phyloP scores from a whole-genome alignment of 2,329 filamentous ascomycete genomes.

The Colletotrichum plurivorum region DNA sequence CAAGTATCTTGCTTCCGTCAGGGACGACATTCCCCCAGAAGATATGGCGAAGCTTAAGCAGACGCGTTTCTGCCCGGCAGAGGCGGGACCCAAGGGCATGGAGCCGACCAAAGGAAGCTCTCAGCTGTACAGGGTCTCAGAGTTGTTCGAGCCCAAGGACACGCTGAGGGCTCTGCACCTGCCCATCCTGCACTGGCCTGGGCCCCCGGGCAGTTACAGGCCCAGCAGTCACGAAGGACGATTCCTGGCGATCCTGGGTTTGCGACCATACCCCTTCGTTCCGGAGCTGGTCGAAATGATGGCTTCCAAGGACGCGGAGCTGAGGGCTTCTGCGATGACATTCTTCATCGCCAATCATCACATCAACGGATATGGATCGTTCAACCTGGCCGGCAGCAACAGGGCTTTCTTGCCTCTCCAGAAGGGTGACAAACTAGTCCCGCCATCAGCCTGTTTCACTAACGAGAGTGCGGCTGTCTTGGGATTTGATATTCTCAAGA shows the following conservation, averaged over 20 bases:
- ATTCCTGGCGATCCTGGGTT: constrained; percentile 81
- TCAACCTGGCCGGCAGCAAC: constrained; percentile 68
- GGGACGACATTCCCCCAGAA: constrained; percentile 85
- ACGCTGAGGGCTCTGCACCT: constrained; percentile 78
- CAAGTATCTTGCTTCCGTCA: constrained; percentile 92
- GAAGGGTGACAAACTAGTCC: constrained; percentile 74
- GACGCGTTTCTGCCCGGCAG: constrained; percentile 86
- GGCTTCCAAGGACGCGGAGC: constrained; percentile 68
- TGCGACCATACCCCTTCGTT: constrained; percentile 79
- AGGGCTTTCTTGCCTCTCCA: constrained; percentile 81
- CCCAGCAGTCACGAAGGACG: constrained; percentile 78
- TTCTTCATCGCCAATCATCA: constrained; percentile 89
- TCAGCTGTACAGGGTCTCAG: constrained; percentile 78
- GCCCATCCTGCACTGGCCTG: constrained; percentile 87
- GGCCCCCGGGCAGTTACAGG: constrained; percentile 72
- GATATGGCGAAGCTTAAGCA: constrained; percentile 85
- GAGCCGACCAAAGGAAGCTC: constrained; percentile 67
- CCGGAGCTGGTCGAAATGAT: constrained; percentile 85
- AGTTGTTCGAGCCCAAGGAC: constrained; percentile 86
- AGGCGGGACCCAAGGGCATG: constrained; percentile 70
- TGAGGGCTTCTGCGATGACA: constrained; percentile 79
- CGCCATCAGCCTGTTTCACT: constrained; percentile 84
- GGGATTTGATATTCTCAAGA: constrained; percentile 83
- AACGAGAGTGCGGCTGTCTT: constrained; percentile 83
- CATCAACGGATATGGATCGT: constrained; percentile 79